A percentile compares a stretch with the other conserved stretches of the same genome.
Conservation (phyloP, 1,139 yeast species). For the Entelexis sorbosivorans region DNA sequence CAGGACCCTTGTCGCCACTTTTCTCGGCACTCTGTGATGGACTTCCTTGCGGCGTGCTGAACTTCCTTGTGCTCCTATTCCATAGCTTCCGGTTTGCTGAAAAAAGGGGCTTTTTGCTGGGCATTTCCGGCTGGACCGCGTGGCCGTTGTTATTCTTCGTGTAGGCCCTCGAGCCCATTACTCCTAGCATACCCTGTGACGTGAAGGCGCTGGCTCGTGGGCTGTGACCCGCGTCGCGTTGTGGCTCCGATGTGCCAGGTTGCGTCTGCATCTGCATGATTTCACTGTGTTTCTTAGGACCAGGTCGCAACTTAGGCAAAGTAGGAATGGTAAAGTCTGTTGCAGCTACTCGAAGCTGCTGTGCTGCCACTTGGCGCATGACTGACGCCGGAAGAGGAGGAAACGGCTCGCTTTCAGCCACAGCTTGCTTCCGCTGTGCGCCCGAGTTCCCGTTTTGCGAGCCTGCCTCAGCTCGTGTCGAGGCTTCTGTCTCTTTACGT, state of each 20-base stretch:
- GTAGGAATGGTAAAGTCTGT: not conserved
- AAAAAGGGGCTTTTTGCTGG: slow-evolving; percentile 1
- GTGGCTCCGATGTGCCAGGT: not conserved
- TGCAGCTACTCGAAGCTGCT: not conserved
- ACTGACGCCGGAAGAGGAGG: not conserved
- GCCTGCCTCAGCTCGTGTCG: too few species aligned
- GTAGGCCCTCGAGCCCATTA: not conserved
- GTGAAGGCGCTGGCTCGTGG: not conserved
- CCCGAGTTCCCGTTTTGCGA: too few species aligned
- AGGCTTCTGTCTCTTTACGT: too few species aligned
- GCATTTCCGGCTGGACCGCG: not conserved
- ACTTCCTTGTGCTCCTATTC: not conserved
- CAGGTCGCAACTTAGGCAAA: not conserved
- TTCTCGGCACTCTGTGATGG: not conserved
- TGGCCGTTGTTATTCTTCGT: not conserved
- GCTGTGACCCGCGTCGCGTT: not conserved
- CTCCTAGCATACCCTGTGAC: not conserved
- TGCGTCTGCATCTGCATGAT: not conserved
- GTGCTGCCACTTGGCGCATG: not conserved
- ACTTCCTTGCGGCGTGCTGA: not conserved
- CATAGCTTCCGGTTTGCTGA: not conserved
- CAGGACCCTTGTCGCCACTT: too few species aligned
- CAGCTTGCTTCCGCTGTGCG: too few species aligned
- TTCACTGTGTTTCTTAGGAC: not conserved
- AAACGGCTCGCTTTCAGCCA: not conserved